Conservation (phyloP, 176 grass and related monocot species). For the Microstegium vimineum region DNA sequence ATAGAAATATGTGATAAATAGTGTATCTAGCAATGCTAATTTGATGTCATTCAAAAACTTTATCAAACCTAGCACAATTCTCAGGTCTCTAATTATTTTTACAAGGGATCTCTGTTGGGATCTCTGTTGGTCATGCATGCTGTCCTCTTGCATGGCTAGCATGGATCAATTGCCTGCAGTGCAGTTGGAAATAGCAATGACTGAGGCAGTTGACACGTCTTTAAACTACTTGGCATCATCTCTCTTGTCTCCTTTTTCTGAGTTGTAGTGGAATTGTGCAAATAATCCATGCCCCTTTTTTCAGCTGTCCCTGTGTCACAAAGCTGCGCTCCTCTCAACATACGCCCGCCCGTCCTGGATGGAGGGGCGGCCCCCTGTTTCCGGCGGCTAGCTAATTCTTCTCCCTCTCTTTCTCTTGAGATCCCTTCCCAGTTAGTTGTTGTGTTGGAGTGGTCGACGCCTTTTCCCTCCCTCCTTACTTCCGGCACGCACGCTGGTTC, state of each 20-base stretch:
- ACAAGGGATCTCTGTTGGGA: too few species aligned
- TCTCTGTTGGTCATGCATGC: too few species aligned
- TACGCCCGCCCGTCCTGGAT: neutral
- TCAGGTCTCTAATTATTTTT: too few species aligned
- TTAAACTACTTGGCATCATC: neutral
- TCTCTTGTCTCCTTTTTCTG: neutral
- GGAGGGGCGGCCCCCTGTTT: neutral
- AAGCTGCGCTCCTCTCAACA: constrained; percentile 10
- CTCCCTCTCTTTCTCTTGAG: neutral
- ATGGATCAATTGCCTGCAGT: neutral
- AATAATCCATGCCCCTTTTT: neutral
- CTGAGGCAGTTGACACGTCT: neutral
- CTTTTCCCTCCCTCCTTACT: constrained; percentile 1
- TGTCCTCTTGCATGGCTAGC: too few species aligned
- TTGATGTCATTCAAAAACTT: too few species aligned
- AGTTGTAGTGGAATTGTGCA: neutral
- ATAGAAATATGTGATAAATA: too few species aligned
- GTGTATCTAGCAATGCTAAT: too few species aligned
- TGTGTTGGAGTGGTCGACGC: constrained; percentile 20
- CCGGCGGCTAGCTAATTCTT: neutral
- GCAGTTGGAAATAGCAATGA: neutral
- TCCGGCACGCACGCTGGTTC: neutral
- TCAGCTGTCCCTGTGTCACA: constrained; percentile 27
- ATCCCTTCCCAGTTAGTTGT: too few species aligned
- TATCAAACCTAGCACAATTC: too few species aligned